A percentile compares a stretch with the other conserved stretches of the same genome.
Evolutionary conservation across 371 early-diverging fungal species (phyloP).

Genomic region (Actinomortierella ambigua): DNA sequence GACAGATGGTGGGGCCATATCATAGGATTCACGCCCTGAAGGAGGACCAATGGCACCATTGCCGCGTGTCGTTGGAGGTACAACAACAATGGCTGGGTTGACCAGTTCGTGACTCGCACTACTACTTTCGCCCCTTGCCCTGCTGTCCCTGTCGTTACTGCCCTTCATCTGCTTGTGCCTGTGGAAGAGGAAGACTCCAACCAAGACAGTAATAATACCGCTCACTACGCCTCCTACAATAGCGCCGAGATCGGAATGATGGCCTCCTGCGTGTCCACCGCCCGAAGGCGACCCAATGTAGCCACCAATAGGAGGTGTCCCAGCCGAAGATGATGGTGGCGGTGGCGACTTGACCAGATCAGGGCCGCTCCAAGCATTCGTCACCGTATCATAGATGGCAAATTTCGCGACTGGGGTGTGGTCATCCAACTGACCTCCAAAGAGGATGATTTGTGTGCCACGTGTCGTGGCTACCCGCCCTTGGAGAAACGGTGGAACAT

Average conservation of each 20-base stretch:
- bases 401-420: conserved; percentile 5
- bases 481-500: conserved; percentile 25
- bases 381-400: conserved; percentile 22
- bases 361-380: conserved; percentile 22
- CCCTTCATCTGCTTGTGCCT: not conserved
- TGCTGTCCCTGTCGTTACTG: too few species aligned
- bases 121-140: too few species aligned
- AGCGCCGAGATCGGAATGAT: not conserved
- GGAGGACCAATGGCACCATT: too few species aligned
- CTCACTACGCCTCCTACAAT: conserved; percentile 3
- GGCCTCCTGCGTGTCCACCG: too few species aligned
- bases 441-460: conserved; percentile 13
- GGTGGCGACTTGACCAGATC: conserved; percentile 8
- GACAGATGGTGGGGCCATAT: too few species aligned
- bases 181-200: not conserved
- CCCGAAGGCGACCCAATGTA: not conserved
- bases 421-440: conserved; percentile 8
- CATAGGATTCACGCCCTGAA: too few species aligned
- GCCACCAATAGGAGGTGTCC: too few species aligned
- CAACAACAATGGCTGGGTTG: too few species aligned
- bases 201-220: not conserved
- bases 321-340: not conserved
- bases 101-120: too few species aligned
- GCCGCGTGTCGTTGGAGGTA: too few species aligned
- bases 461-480: conserved; percentile 14